phyloP scores from a whole-genome alignment of 495 filamentous ascomycete genomes.

The Venustampulla echinocandica region DNA sequence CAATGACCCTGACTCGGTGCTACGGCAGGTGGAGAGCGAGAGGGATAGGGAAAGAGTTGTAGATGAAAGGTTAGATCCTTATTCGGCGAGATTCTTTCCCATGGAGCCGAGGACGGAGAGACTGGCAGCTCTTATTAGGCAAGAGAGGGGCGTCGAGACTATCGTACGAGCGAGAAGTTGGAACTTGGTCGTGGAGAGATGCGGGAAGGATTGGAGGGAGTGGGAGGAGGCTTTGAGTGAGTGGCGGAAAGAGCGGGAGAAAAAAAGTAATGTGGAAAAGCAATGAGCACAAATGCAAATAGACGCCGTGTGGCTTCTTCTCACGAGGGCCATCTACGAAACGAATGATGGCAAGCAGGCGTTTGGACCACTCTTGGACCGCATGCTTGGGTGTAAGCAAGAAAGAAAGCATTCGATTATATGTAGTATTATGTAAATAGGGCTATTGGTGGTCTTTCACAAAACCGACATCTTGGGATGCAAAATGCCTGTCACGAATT shows the following conservation, averaged over 20 bases:
- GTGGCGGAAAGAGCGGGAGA: constrained; percentile 47
- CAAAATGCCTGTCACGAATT: too few relatives aligned
- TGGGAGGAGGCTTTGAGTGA: constrained; percentile 42
- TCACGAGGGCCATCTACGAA: not conserved
- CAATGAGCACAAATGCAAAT: not conserved
- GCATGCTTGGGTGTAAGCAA: not conserved
- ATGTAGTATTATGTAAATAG: not conserved
- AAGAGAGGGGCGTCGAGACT: constrained; percentile 77
- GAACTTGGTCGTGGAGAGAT: constrained; percentile 72
- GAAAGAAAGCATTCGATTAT: not conserved
- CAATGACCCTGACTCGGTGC: constrained; percentile 69
- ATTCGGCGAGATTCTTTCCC: constrained; percentile 77
- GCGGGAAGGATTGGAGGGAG: constrained; percentile 45
- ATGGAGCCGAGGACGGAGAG: constrained; percentile 76
- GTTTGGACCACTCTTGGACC: not conserved
- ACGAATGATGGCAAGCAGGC: not conserved
- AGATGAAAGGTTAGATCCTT: constrained; percentile 87
- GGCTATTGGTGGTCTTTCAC: too few relatives aligned
- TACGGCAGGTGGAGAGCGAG: constrained; percentile 61
- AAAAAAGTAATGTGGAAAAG: not conserved
- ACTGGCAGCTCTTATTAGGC: constrained; percentile 66
- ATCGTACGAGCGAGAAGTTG: constrained; percentile 81
- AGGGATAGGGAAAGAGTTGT: constrained; percentile 67
- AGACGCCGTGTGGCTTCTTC: not conserved
- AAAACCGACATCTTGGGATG: too few relatives aligned